Evolutionary conservation across 164 flowering plant genomes (phyloP), one percentile per base, ranked within the genome.

Genomic region (Umbellularia californica): DNA sequence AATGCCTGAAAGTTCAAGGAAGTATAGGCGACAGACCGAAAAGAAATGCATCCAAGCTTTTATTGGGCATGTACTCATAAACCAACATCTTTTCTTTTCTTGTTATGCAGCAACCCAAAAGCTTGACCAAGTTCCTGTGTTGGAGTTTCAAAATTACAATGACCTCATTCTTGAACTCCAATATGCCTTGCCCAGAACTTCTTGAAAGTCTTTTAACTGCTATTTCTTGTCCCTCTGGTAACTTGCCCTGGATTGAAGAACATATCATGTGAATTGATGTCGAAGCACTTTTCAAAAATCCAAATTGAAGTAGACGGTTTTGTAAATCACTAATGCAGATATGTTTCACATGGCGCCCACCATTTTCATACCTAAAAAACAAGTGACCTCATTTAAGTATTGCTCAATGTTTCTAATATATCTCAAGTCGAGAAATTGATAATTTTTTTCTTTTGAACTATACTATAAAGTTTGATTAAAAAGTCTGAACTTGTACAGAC

Each of bases 161-260:
- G 13, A 85, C 77, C 63, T 85, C 88, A 52, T 73, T 87, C 30
- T 77, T 81, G 50, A 85, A 81, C 65, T 85, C 87, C 30, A 72
- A 68, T 1, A 76, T 11, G 17, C 88, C 90, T 82, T 71, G 78
- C 2, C 70, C 52, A 12, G 78, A 71, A 4, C 58, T 41, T 5
- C 15, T 71, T 2, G 79, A 65, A 15, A 77, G 75, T n/a, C 75
- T 77, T 41, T 72, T 77, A 17, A 77, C 74, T 6, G 75, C 79
- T 28, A 77, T 50, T 35, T 51, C 75, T 6, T 65, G 55, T 33
- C 75, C 75, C 0, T 72, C 50, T 5, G 15, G 30, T 28, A 72
- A 22, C 5, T 13, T 51, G 2, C 79, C 79, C 75, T 77, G 35
- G 35, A 30, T 30, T 30, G 35, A 30, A 4, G 35, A 30, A 30